phyloP scores from a whole-genome alignment of 768 basidiomycete species.

The Phanerochaete carnosa region DNA sequence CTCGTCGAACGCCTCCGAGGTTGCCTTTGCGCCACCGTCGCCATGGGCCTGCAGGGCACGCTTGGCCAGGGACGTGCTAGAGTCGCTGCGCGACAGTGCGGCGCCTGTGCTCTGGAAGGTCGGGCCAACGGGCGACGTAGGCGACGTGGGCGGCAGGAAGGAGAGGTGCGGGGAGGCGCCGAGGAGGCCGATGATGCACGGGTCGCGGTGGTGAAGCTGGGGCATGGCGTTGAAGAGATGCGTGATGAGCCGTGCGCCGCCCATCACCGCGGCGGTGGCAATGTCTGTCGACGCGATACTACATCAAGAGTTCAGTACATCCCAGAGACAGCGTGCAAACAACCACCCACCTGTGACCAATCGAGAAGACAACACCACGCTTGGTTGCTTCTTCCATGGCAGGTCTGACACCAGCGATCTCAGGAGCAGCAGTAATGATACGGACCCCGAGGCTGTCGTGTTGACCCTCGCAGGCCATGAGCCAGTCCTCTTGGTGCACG shows the following conservation, averaged over 20 bases:
- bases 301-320: background rate
- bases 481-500: conserved; percentile 63
- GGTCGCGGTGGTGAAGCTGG: conserved; percentile 85
- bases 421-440: conserved; percentile 85
- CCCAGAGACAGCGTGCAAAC: background rate
- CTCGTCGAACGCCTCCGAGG: conserved; percentile 63
- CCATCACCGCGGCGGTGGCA: conserved; percentile 65
- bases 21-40: conserved; percentile 22
- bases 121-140: conserved; percentile 15
- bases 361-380: conserved; percentile 75
- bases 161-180: conserved; percentile 69
- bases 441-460: conserved; percentile 53
- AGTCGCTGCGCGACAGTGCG: conserved; percentile 16
- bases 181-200: conserved; percentile 85
- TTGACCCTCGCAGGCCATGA: conserved; percentile 39
- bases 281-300: conserved; percentile 74
- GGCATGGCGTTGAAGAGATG: conserved; percentile 96
- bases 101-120: conserved; percentile 12
- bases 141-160: conserved; percentile 22
- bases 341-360: conserved; percentile 76
- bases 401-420: conserved; percentile 78
- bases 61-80: conserved; percentile 14
- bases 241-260: conserved; percentile 83
- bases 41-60: conserved; percentile 10
- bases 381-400: conserved; percentile 56